Conservation (phyloP, 2,329 filamentous ascomycete species). For the Rhynchosporium graminicola region DNA sequence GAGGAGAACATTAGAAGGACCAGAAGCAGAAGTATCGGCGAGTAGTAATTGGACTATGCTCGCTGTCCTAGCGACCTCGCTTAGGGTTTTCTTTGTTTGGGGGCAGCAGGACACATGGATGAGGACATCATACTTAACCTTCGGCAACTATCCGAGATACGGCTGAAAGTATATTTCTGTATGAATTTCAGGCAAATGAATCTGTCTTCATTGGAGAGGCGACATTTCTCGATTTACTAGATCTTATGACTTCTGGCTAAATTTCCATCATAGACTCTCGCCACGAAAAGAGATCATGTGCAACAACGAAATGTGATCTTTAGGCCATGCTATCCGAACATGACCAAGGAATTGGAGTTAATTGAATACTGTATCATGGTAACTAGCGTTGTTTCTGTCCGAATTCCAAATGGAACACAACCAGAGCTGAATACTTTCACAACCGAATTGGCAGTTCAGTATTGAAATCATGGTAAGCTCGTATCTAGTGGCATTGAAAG, state of each 20-base stretch:
- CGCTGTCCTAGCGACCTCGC: neutral
- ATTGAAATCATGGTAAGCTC: neutral
- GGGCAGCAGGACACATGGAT: neutral
- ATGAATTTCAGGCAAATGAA: neutral
- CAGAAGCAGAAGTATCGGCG: neutral
- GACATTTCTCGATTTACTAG: neutral
- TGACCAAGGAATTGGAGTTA: neutral
- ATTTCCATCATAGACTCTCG: neutral
- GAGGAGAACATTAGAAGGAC: neutral
- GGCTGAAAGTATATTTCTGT: neutral
- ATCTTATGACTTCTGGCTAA: neutral
- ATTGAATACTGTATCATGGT: neutral
- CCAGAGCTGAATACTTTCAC: neutral
- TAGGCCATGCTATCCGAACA: slow-evolving; percentile 12
- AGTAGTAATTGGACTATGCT: neutral
- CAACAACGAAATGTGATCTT: slow-evolving; percentile 3
- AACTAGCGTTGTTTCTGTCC: slow-evolving; percentile 3
- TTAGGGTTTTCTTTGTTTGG: neutral
- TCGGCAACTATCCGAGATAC: neutral
- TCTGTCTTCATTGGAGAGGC: neutral
- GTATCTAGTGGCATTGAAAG: neutral
- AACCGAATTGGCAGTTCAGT: slow-evolving; percentile 4
- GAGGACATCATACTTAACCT: neutral
- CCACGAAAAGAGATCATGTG: slow-evolving; percentile 12
- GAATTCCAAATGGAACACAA: neutral